Base-by-base conservation (phyloP, 306 rosid species). In the Inga leiocalycina region DNA sequence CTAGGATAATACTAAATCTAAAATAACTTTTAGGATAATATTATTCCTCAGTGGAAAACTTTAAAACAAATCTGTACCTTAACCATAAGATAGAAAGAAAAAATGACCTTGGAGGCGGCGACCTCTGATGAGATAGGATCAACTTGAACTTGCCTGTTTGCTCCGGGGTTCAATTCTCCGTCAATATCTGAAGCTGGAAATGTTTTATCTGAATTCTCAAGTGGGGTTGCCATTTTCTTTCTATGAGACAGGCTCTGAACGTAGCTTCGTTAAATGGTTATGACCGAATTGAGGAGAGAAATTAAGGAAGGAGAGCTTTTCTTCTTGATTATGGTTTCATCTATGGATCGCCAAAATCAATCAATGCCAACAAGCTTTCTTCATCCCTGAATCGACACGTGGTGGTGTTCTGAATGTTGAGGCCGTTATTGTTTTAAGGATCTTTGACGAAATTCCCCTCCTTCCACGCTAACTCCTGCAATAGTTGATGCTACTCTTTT, bases 111-210 rank as follows among this genome's bases (percentile, higher is more conserved):
- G 75, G 93, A 78, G 82, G 84, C 79, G 75, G 88, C 88, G 20
- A 88, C 78, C 81, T 89, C 78, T 43, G 88, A 85, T 37, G 93
- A 88, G 34, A 44, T 1, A 48, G 88, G 85, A 82, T 93, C 93
- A 73, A 83, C 87, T 44, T 89, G 52, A 59, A 86, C 83, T 7
- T 82, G 61, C 27, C 77, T 85, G 46, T 85, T 80, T 1, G 10
- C 37, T 22, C 80, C 87, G 34, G 88, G 90, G 70, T 81, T 81
- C 81, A 88, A 54, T 39, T 86, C 94, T 45, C 77, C 79, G 22
- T 66, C 83, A 32, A 74, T 64, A 65, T 91, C 88, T 54, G 66
- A 92, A 0, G 74, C 81, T 14, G 93, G 93, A 85, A 90, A 91
- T 45, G 73, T 46, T 65, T 24, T 76, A 52, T 87, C 87, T 56